phyloP scores from a whole-genome alignment of 1,139 yeast genomes.

The Lodderomyces orthopsilosis region DNA sequence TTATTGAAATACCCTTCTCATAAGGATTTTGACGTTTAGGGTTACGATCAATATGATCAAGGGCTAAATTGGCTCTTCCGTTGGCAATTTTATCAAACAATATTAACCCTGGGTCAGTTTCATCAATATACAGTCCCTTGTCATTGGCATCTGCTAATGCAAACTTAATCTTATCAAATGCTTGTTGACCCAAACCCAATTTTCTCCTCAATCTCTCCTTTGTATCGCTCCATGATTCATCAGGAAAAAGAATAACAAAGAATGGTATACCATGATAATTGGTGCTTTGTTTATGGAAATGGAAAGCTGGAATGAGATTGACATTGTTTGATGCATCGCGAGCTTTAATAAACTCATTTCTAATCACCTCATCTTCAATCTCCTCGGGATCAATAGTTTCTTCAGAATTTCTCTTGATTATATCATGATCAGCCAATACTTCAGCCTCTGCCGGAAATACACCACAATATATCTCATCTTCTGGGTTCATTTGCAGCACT shows the following conservation, averaged over 20 bases:
- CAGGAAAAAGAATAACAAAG: conserved; percentile 62
- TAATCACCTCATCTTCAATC: conserved; percentile 23
- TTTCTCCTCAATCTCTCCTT: conserved; percentile 63
- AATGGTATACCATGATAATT: conserved; percentile 89
- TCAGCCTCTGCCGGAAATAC: conserved; percentile 46
- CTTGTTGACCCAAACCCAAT: conserved; percentile 74
- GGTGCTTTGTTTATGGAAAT: conserved; percentile 69
- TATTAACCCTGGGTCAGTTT: conserved; percentile 50
- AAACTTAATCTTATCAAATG: conserved; percentile 70
- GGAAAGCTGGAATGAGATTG: conserved; percentile 53
- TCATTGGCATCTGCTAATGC: conserved; percentile 51
- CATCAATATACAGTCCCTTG: conserved; percentile 49
- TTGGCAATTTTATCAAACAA: conserved; percentile 56
- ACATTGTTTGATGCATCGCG: conserved; percentile 34
- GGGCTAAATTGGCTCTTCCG: conserved; percentile 55
- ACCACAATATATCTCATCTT: conserved; percentile 41
- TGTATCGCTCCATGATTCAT: conserved; percentile 65
- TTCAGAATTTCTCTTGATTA: conserved; percentile 28
- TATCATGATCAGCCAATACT: conserved; percentile 37
- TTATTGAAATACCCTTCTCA: conserved; percentile 62
- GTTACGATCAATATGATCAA: conserved; percentile 83
- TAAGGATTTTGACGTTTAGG: conserved; percentile 44
- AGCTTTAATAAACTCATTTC: conserved; percentile 29
- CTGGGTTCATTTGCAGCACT: conserved; percentile 33
- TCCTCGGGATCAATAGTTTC: conserved; percentile 2